phyloP scores from a whole-genome alignment of 768 basidiomycete genomes.

The Naematelia aurantialba region DNA sequence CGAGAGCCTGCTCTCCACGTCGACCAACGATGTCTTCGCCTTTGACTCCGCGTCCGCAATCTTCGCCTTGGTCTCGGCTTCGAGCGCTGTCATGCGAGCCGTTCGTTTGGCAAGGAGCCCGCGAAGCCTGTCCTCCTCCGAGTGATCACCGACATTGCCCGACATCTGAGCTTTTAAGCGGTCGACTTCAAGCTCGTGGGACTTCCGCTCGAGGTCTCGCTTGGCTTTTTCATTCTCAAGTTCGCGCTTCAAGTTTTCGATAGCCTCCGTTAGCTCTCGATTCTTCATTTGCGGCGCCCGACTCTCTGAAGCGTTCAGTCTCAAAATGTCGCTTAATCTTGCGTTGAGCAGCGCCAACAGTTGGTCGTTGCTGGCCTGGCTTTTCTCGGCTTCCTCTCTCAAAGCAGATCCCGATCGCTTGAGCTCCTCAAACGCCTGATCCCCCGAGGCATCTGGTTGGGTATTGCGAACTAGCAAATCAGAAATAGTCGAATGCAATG shows the following conservation, averaged over 20 bases:
- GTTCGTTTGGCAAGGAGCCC: conserved; percentile 54
- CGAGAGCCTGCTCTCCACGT: not conserved
- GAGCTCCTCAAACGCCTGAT: not conserved
- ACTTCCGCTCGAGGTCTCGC: not conserved
- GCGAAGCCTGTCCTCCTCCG: conserved; percentile 52
- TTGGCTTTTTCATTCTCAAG: not conserved
- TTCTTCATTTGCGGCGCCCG: not conserved
- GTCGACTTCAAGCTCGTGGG: not conserved
- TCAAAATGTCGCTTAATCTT: not conserved
- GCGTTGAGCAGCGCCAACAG: not conserved
- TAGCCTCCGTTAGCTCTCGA: not conserved
- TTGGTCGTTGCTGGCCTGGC: not conserved
- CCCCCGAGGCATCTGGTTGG: not conserved
- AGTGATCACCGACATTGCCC: not conserved
- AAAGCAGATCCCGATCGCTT: not conserved
- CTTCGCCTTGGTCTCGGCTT: conserved; percentile 59
- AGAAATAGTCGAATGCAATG: not conserved
- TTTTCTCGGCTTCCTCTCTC: not conserved
- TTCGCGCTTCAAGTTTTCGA: not conserved
- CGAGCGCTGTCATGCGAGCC: conserved; percentile 65
- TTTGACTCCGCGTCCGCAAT: conserved; percentile 55
- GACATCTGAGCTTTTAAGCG: not conserved
- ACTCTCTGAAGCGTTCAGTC: too few species aligned
- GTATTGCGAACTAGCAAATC: not conserved
- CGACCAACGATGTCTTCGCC: not conserved